Evolutionary conservation across 805 yeast species (phyloP), one percentile per base, ranked within the genome.

Genomic region (Ogataea ramenticola): DNA sequence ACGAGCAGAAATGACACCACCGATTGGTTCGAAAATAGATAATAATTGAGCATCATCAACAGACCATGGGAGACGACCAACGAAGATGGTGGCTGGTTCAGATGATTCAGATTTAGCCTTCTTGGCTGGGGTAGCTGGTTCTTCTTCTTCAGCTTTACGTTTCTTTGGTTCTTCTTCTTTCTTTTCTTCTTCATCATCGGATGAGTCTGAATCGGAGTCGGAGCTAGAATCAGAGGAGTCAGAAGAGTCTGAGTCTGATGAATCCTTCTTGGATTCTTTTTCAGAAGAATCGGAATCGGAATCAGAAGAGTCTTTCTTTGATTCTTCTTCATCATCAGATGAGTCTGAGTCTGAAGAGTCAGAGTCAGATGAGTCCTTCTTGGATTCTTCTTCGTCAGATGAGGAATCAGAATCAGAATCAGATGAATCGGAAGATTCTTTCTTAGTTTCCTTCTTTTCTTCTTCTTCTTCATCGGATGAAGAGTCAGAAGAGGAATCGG

Each of bases 1-100:
- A 72, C 99, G 83, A 54, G 98, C 97, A 57, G 81, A 66, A 32
- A 78, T 58, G 47, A 89, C 93, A 66, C 95, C 96, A 42, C 91
- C 96, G 49, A 67, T 48, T 49, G 75, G 77, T 65, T 82, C 89
- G 66, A 93, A 93, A 71, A 87, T 97, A 49, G 82, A 72, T 68
- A 75, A 74, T 65, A 93, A 80, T 96, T 96, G 86, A 48, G 82
- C 95, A 64, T 90, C 97, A 61, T 93, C 99, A 60, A 93, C 78
- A 67, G 81, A 85, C 98, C 98, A 93, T 19, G 98, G 89, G 60
- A 93, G 79, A 73, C 98, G 83, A 60, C 99, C 99, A 52, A 90
- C 98, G 60, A 93, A 93, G 53, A 93, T 67, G 48, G 98, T 91
- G 47, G 91, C 86, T 56, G 89, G 83, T 68, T 83, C 95, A 40